Evolutionary conservation across 2,329 filamentous ascomycete genomes (phyloP).

Genomic region (Monilinia polystroma): DNA sequence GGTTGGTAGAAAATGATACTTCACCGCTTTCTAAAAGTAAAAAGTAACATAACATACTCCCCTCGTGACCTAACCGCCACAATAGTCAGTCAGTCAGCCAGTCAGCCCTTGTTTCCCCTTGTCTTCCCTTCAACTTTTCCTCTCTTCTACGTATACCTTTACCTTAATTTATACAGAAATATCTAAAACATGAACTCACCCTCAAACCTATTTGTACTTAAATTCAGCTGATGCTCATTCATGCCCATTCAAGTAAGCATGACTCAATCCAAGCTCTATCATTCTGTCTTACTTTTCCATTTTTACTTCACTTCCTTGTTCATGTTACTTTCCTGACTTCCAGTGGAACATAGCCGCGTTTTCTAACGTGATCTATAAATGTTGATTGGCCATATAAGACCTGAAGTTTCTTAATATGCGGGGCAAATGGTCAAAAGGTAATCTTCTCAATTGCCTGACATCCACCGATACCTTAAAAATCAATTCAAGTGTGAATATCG

Average conservation of each 20-base stretch:
- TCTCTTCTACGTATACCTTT: too few species aligned
- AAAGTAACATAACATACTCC: too few species aligned
- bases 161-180: too few species aligned
- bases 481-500: constrained; percentile 10
- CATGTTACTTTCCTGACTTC: not conserved
- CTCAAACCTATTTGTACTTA: not conserved
- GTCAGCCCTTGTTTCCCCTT: too few species aligned
- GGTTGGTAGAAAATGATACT: too few species aligned
- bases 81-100: not conserved
- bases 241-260: constrained; percentile 4
- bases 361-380: constrained; percentile 9
- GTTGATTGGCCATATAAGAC: not conserved
- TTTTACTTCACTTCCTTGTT: constrained; percentile 9
- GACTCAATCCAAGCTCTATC: not conserved
- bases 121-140: not conserved
- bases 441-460: constrained; percentile 6
- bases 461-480: constrained; percentile 11
- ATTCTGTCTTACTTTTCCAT: not conserved
- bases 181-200: not conserved
- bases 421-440: constrained; percentile 5
- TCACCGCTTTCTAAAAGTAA: not conserved
- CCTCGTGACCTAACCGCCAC: too few species aligned
- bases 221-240: not conserved
- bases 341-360: constrained; percentile 9
- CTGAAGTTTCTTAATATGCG: constrained; percentile 4